phyloP scores from a whole-genome alignment of 139 green algal species.

The Closterium sp. region DNA sequence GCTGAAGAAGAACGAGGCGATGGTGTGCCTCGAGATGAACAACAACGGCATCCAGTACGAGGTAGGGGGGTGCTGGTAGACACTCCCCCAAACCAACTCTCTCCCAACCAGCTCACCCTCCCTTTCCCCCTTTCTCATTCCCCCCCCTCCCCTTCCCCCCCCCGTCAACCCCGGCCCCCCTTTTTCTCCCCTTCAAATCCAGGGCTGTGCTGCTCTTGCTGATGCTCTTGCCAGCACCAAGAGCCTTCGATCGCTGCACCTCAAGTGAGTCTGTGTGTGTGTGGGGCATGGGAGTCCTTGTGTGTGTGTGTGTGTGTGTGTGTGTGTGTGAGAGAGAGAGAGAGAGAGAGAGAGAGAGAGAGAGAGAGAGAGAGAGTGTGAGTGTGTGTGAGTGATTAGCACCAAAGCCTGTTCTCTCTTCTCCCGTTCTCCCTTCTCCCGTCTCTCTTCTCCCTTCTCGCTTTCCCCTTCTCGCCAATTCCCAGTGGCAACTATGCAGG shows the following conservation, averaged over 20 bases:
- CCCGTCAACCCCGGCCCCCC: neutral
- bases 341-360: too few species aligned
- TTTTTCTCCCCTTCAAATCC: neutral
- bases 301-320: neutral
- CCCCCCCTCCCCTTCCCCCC: neutral
- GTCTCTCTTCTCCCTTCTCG: neutral
- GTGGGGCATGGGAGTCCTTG: neutral
- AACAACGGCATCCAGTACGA: too few species aligned
- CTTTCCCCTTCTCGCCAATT: too few species aligned
- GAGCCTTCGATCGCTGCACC: slow-evolving; percentile 54
- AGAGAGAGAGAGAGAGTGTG: neutral
- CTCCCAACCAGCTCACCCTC: neutral
- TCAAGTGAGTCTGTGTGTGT: slow-evolving; percentile 8
- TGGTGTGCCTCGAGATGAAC: too few species aligned
- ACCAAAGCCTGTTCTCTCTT: too few species aligned
- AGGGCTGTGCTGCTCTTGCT: slow-evolving; percentile 69
- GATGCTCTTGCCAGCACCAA: slow-evolving; percentile 72
- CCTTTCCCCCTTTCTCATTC: slow-evolving; percentile 16
- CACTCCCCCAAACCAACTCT: too few species aligned
- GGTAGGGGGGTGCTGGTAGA: too few species aligned
- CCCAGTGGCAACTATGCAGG: neutral
- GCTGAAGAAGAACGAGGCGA: too few species aligned
- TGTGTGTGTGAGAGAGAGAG: neutral
- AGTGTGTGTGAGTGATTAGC: neutral
- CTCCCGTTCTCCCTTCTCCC: too few species aligned